Evolutionary conservation across 2,329 filamentous ascomycete genomes (phyloP), one percentile per base, ranked within the genome.

Genomic region (Hysterium pulicare): DNA sequence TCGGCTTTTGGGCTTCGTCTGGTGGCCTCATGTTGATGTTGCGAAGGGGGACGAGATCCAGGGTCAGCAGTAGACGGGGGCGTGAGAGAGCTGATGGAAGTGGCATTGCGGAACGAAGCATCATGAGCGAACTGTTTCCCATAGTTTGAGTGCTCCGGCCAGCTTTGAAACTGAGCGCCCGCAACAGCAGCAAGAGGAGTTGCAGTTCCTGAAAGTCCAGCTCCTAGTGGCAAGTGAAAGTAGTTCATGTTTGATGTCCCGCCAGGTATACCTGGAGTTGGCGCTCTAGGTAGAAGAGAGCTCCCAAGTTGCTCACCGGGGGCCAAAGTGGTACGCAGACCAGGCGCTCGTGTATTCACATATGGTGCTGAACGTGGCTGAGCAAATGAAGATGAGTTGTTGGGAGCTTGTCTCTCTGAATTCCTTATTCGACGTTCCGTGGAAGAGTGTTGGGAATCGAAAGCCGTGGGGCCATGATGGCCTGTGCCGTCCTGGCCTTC

Each of bases 101-200:
- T 53, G 41, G 59, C 58, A 46, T 67, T 60, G 43, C 62, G 58
- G 35, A 63, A 58, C 43, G 59, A 61, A 52, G 61, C 60, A 40
- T 62, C 59, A 39, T 23, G 58, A 56, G 19, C 60, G 61, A 23
- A 63, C 66, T 23, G 57, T 48, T 32, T 61, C 39, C 63, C 55
- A 48, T 60, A 48, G 21, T 58, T 59, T 38, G 61, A 54, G 23
- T 49, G 48, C 30, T 61, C 63, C 33, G 58, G 68, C 74, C 76
- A 79, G 42, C 73, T 72, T 40, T 77, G 73, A 44, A 81, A 73
- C 48, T 83, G 81, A 20, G 84, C 86, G 31, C 86, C 85, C 16
- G 86, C 86, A 37, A 90, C 84, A 38, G 87, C 86, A 5, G 87
- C 87, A 22, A 91, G 75, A 33, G 87, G 87, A 20, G 87, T 91